Evolutionary conservation across 495 filamentous ascomycete species (phyloP), one percentile per base, ranked within the genome.

Genomic region (Xylaria telfairii): DNA sequence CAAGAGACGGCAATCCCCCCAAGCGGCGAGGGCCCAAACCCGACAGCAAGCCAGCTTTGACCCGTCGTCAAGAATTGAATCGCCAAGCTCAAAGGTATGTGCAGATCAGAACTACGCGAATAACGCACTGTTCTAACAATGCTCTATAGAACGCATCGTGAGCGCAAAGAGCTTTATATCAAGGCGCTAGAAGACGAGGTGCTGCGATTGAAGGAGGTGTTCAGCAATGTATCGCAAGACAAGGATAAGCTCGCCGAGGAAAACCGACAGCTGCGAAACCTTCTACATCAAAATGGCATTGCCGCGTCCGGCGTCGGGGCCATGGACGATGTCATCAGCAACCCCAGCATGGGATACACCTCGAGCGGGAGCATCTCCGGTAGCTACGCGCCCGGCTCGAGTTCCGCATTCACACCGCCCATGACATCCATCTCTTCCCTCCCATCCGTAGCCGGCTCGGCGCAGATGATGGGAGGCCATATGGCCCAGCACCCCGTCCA

Each of bases 141-240:
- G 5, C 0, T 24, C 49, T 24, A 34, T 69, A 86, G 95, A 77
- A 97, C 96, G 30, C 95, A 98, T 82, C 94, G 96, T 57, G 96
- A 99, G 81, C 91, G 96, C 69, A 98, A 98, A 79, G 96, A 98
- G 81, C 88, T 92, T 74, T 98, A 98, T 77, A 95, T 97, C 86
- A 93, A 93, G 79, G 87, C 90, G n/a, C 87, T 98, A 67, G 95
- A 98, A 78, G 91, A 93, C 75, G 93, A 97, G 80, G 90, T 97
- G 9, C 86, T 93, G 26, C 91, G 93, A 63, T 78, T 87, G 57
- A 89, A 87, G 73, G 90, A 91, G 77, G 84, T 87, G 44, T 92
- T 86, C 77, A 87, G 82, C 74, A 85, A 81, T 67, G 83, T 90
- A 56, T 83, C 87, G 12, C 87, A 86, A 69, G 91, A 93, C 76